A percentile compares a stretch with the other conserved stretches of the same genome.
Evolutionary conservation across 495 filamentous ascomycete genomes (phyloP).

Genomic region (Xylaria venustula): DNA sequence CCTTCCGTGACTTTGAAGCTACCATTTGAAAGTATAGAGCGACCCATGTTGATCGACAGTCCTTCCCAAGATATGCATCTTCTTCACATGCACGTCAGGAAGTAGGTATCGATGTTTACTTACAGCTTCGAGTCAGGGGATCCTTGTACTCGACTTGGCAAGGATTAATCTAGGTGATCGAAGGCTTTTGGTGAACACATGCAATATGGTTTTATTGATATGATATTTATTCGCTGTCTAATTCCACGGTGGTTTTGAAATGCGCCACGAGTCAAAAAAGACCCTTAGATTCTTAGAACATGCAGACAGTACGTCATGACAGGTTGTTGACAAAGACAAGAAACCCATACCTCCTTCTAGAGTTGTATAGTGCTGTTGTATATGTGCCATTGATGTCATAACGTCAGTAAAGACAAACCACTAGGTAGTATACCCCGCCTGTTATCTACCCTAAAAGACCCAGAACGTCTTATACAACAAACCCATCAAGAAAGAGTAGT

Average conservation of each 20-base stretch:
- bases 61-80: too few species aligned
- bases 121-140: neutral
- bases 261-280: too few species aligned
- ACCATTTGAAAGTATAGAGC: too few species aligned
- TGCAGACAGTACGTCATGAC: neutral
- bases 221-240: too few species aligned
- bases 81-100: neutral
- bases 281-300: neutral
- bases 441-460: neutral
- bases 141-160: neutral
- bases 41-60: too few species aligned
- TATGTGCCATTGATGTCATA: constrained; percentile 4
- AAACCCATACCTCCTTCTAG: too few species aligned
- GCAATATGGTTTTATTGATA: too few species aligned
- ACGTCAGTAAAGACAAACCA: neutral
- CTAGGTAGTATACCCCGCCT: constrained; percentile 5
- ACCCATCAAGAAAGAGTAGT: too few species aligned
- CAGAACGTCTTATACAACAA: neutral
- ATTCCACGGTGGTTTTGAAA: too few species aligned
- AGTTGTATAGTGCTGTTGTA: too few species aligned
- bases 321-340: too few species aligned
- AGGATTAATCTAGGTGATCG: neutral
- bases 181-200: too few species aligned
- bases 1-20: constrained; percentile 8
- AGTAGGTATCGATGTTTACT: constrained; percentile 3